Evolutionary conservation across 805 yeast genomes (phyloP).

Genomic region (Saturnispora mendoncae): DNA sequence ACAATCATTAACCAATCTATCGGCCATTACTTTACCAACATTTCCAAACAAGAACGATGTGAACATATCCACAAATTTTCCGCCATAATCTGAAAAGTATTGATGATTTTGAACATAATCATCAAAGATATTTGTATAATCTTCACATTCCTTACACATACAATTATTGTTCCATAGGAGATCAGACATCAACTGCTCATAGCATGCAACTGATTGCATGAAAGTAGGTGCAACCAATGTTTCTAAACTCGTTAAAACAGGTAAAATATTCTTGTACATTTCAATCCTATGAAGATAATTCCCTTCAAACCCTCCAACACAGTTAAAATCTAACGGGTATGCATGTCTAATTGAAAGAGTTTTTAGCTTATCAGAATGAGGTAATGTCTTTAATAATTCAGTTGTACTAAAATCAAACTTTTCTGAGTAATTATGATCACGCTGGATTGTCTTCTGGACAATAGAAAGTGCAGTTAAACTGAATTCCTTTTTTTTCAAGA

Average conservation of each 20-base stretch:
- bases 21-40: slow-evolving; percentile 36
- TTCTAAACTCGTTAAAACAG: slow-evolving; percentile 34
- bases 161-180: slow-evolving; percentile 68
- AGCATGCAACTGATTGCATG: slow-evolving; percentile 52
- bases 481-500: slow-evolving; percentile 18
- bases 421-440: slow-evolving; percentile 41
- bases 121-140: slow-evolving; percentile 44
- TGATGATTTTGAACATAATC: slow-evolving; percentile 55
- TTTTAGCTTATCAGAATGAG: slow-evolving; percentile 28
- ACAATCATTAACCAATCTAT: slow-evolving; percentile 23
- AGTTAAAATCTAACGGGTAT: slow-evolving; percentile 48
- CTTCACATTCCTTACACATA: slow-evolving; percentile 46
- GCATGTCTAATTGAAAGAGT: slow-evolving; percentile 47
- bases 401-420: slow-evolving; percentile 45
- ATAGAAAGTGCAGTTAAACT: slow-evolving; percentile 31
- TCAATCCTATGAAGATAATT: slow-evolving; percentile 53
- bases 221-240: slow-evolving; percentile 50
- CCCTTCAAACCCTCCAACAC: slow-evolving; percentile 64
- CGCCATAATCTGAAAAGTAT: slow-evolving; percentile 39
- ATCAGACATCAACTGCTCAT: slow-evolving; percentile 63
- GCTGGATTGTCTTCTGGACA: slow-evolving; percentile 26
- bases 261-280: slow-evolving; percentile 41
- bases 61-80: slow-evolving; percentile 49
- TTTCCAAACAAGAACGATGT: slow-evolving; percentile 49
- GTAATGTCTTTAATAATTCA: slow-evolving; percentile 32